Evolutionary conservation across 2,329 filamentous ascomycete species (phyloP), one percentile per base, ranked within the genome.

Genomic region (Westerdykella sp.): DNA sequence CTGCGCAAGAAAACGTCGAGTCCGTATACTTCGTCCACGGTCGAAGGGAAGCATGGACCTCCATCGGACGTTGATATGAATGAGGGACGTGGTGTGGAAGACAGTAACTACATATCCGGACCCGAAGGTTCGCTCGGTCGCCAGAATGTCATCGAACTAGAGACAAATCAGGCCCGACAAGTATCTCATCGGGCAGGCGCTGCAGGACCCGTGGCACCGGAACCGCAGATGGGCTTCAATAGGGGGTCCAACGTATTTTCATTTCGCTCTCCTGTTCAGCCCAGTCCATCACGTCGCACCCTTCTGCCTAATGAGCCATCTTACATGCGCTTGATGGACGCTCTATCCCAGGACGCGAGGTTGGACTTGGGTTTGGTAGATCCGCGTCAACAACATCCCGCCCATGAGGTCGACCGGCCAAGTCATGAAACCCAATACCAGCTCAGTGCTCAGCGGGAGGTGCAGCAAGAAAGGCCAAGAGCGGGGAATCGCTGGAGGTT

Each of bases 281-380:
- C 25, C 25, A 28, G 25, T 28, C 25, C 25, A 7, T 28, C 25
- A 5, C 25, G 25, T 28, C 25, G 25, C 16, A 18, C 32, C 7
- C n/a, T 18, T 16, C 35, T 59, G 10, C 55, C 57, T 13, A 47
- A 37, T 11, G 57, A 53, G 22, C 55, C 48, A 4, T 65, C 62
- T 1, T 65, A 65, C 32, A 55, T 63, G 11, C 54, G 47, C 16
- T 50, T 65, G 1, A 57, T 65, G 53, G 62, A 65, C 43, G 53
- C 49, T 0, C 43, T 65, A 6, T 56, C 54, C 11, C 41, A 36
- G 13, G 54, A 59, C 15, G 47, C 40, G 10, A 50, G 44, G 6
- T 41, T 63, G 6, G 50, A 65, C 7, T 32, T 64, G 2, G 54
- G 51, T 1, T 42, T 64, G 6, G 55, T 50, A 31, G 61, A 64